Conservation (phyloP, 345 rosid genomes). For the Geranium brycei region DNA sequence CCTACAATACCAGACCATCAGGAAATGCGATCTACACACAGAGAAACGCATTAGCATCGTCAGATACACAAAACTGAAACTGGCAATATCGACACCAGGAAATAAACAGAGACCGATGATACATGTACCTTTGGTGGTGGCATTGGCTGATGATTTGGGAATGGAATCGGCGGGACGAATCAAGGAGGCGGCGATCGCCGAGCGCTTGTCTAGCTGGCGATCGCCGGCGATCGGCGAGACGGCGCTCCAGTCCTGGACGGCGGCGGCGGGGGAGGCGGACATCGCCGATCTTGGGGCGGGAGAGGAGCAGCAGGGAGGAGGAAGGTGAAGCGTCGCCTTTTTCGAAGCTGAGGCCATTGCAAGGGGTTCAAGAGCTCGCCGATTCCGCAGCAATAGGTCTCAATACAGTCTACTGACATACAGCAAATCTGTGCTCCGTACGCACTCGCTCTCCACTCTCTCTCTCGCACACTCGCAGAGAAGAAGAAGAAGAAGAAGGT, state of each 20-base stretch:
- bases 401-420: conserved; percentile 79
- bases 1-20: neutral
- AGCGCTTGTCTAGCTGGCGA: conserved; percentile 11
- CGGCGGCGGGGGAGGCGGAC: conserved; percentile 20
- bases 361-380: conserved; percentile 72
- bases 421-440: conserved; percentile 34
- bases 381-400: conserved; percentile 58
- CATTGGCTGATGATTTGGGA: conserved; percentile 38
- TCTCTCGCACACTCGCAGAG: neutral
- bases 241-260: conserved; percentile 29
- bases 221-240: conserved; percentile 15
- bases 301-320: conserved; percentile 4
- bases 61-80: neutral
- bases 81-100: neutral
- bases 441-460: conserved; percentile 2
- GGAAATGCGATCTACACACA: neutral
- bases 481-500: neutral
- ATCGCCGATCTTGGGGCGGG: conserved; percentile 17
- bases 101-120: neutral
- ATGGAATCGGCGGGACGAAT: conserved; percentile 55
- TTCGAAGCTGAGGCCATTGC: conserved; percentile 93
- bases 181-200: conserved; percentile 28
- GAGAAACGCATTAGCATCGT: neutral
- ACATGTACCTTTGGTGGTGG: conserved; percentile 43
- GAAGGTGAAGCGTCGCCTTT: conserved; percentile 52